phyloP scores from a whole-genome alignment of 345 rosid species.

The Hypericum androsaemum region DNA sequence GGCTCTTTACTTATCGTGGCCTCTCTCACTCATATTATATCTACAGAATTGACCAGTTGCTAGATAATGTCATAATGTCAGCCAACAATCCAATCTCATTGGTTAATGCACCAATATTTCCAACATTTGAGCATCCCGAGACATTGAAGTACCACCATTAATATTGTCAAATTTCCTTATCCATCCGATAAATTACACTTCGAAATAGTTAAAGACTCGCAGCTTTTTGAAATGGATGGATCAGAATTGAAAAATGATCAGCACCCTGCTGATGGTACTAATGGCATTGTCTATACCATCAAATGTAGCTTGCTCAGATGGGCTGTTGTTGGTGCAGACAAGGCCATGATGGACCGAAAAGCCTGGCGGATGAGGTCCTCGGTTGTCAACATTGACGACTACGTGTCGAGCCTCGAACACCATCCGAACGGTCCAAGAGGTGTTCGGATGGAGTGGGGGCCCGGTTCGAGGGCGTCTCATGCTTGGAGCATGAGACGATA shows the following conservation, averaged over 20 bases:
- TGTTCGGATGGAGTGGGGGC: neutral
- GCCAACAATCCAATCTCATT: neutral
- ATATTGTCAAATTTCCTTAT: neutral
- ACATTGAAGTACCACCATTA: neutral
- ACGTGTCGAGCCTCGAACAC: too few relatives aligned
- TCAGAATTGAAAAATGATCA: conserved; percentile 3
- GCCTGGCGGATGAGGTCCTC: neutral
- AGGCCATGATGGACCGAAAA: conserved; percentile 17
- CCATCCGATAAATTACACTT: conserved; percentile 4
- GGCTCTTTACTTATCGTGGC: too few relatives aligned
- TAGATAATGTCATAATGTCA: neutral
- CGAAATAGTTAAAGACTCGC: neutral
- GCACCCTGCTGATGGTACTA: neutral
- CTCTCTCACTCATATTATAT: too few relatives aligned
- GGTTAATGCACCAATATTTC: conserved; percentile 12
- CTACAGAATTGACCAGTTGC: too few relatives aligned
- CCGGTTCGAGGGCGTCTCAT: neutral
- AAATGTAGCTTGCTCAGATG: conserved; percentile 14
- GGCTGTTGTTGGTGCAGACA: conserved; percentile 20
- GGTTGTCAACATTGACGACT: neutral
- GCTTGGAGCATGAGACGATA: neutral
- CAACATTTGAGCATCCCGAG: conserved; percentile 24
- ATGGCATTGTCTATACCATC: conserved; percentile 4
- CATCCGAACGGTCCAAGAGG: neutral
- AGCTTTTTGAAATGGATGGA: conserved; percentile 8